Base-by-base conservation (phyloP, 257 asterid species). In the Solanum habrochaites region DNA sequence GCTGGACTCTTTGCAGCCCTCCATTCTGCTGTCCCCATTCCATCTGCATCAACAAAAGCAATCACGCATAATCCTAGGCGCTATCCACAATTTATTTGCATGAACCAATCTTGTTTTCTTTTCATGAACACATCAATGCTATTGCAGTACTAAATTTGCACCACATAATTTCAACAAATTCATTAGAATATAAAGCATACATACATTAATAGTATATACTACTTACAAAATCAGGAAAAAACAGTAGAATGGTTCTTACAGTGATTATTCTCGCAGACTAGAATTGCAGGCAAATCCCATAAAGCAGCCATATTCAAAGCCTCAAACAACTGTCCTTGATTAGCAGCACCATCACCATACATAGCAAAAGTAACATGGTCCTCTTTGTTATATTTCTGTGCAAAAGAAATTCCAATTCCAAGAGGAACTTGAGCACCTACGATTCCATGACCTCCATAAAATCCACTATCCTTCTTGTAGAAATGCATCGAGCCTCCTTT, bases 1-100 rank as follows among this genome's bases (percentile, higher is more conserved):
- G 99, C 88, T 6, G 99, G 98, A 89, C 97, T 95, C 91, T 95
- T 97, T 15, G 99, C 98, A 32, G 99, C 97, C 90, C 98, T 95
- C 99, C 99, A 97, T 86, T 94, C 98, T 86, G 99, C 99, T 32
- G 98, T 97, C 66, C 99, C 99, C 99, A 97, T 97, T 84, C 99
- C 99, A 91, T 97, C 99, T 97, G 93, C 88, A 77, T 66, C 40
- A 80, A 86, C 87, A 86, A 86, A 71, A 52, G 83, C 78, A 73
- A 88, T 66, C 80, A 67, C 86, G 72, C 39, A 73, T 62, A 67
- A 31, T 39, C 37, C 43, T 35, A 85, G 4, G 42, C 5, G 9
- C 47, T 10, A 85, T 27, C 8, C 39, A 70, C 10, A 45, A 69
- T 69, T 64, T 72, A 27, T 43, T 67, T 29, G 13, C 11, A 18